Evolutionary conservation across 2,329 filamentous ascomycete genomes (phyloP), one percentile per base, ranked within the genome.

Genomic region (Penicillium sp.): DNA sequence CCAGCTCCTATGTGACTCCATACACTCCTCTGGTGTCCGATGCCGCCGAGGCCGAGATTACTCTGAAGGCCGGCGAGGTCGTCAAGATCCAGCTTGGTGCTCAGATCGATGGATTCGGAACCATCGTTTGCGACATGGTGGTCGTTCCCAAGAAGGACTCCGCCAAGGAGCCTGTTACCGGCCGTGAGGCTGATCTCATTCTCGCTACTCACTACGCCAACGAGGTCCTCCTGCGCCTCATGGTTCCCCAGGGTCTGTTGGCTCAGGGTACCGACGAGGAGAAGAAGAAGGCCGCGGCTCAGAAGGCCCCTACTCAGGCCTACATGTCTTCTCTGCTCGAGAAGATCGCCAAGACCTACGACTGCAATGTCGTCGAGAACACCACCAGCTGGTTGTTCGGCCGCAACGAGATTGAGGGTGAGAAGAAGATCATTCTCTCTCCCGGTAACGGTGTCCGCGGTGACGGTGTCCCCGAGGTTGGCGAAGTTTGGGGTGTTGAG

Each of bases 1-100:
- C 94, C 61, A 89, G 89, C 77, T 89, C 92, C 62, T 95, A 92
- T 79, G 87, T 99, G 76, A 99, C 94, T 55, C 94, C 94, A 50
- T 97, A 97, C 82, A 99, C 94, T 45, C 94, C 94, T 50, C 82
- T 99, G 68, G 86, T 85, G 66, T 87, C 92, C 62, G 94, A 99
- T 71, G 82, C 88, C 74, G 86, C 88, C 73, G 94, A 99, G 81
- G 90, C 93, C 60, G 84, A 83, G 56, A 82, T 84, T 47, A 86
- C 87, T 70, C 83, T 99, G 67, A 90, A 96, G 80, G 83, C 88
- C 50, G 89, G 87, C 60, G 94, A 99, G 80, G 79, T 90, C 60
- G 84, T 96, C 79, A 99, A 99, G 85, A 94, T 99, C 74, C 94
- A 99, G 80, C 86, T 99, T n/a, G 94, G 94, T 71, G 94, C 94